phyloP scores from a whole-genome alignment of 1,139 yeast species.

The Zygosaccharomyces pseudobailii region DNA sequence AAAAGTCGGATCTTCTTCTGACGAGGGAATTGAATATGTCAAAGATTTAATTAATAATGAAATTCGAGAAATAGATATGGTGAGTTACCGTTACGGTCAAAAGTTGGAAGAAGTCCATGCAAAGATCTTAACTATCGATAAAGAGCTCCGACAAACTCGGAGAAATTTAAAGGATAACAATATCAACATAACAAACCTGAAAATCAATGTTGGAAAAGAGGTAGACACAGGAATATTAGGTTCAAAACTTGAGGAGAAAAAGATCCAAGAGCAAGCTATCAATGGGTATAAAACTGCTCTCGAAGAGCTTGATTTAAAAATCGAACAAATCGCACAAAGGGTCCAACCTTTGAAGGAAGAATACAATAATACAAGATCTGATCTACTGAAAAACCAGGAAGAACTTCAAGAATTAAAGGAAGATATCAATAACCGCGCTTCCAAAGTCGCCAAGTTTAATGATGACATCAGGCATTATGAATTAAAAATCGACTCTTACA shows the following conservation, averaged over 20 bases:
- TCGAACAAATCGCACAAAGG: slow-evolving; percentile 21
- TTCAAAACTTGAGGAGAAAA: slow-evolving; percentile 32
- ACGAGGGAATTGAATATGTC: slow-evolving; percentile 24
- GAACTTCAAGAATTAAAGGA: slow-evolving; percentile 24
- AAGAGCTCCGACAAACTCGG: slow-evolving; percentile 10
- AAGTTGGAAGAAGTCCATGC: slow-evolving; percentile 12
- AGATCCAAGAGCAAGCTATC: slow-evolving; percentile 28
- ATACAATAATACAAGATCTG: slow-evolving; percentile 20
- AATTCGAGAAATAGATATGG: slow-evolving; percentile 20
- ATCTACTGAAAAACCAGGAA: slow-evolving; percentile 8
- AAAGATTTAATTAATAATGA: slow-evolving; percentile 27
- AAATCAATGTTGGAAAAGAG: slow-evolving; percentile 30
- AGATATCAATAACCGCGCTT: slow-evolving; percentile 25
- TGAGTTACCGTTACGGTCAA: slow-evolving; percentile 15
- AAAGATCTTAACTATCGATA: slow-evolving; percentile 10
- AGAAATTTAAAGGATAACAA: slow-evolving; percentile 15
- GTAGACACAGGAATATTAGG: slow-evolving; percentile 40
- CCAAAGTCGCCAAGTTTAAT: slow-evolving; percentile 25
- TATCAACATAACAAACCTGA: slow-evolving; percentile 20
- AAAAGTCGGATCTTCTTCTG: slow-evolving; percentile 24
- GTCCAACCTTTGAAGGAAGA: slow-evolving; percentile 24
- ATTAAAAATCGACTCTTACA: slow-evolving; percentile 15
- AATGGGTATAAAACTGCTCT: slow-evolving; percentile 27
- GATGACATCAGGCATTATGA: slow-evolving; percentile 21
- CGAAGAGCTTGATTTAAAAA: slow-evolving; percentile 25